A percentile compares a stretch with the other conserved stretches of the same genome.
Evolutionary conservation across 192 early-diverging fungal species (phyloP).

Genomic region (Endogone sp.): DNA sequence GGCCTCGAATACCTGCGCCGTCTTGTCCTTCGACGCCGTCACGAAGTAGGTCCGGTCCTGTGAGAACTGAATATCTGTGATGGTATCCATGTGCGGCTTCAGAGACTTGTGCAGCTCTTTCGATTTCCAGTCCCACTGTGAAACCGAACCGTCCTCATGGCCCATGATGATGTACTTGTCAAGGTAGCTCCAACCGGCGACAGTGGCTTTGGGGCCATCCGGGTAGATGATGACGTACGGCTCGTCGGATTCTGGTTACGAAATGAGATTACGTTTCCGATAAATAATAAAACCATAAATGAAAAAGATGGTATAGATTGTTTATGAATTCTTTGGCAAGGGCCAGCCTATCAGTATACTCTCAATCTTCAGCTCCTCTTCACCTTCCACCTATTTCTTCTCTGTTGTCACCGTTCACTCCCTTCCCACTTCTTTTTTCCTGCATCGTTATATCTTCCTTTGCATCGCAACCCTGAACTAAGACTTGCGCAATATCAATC

Average conservation of each 20-base stretch:
- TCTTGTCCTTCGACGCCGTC: conserved; percentile 94
- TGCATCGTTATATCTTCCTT: no score
- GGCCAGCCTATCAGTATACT: no score
- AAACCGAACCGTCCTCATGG: conserved; percentile 89
- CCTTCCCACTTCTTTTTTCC: no score
- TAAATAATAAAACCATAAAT: conserved; percentile 1
- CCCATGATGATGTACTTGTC: conserved; percentile 94
- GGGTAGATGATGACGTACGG: conserved; percentile 70
- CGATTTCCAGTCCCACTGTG: conserved; percentile 85
- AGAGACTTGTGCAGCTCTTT: conserved; percentile 61
- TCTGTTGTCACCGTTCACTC: no score
- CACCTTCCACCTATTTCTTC: no score
- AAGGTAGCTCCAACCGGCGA: conserved; percentile 88
- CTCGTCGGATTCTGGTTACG: conserved; percentile 78
- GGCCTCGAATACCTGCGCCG: conserved; percentile 83
- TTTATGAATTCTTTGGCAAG: no score
- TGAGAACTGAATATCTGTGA: conserved; percentile 94
- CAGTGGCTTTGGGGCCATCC: conserved; percentile 80
- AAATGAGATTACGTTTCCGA: no score
- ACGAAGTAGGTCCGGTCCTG: conserved; percentile 90
- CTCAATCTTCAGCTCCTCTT: no score
- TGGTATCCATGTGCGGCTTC: conserved; percentile 63
- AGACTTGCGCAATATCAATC: no score
- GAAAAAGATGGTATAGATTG: not conserved
- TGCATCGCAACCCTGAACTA: no score